Evolutionary conservation across 129 eudicot genomes (phyloP), one percentile per base, ranked within the genome.

Genomic region (Chrysanthemum makinoi): DNA sequence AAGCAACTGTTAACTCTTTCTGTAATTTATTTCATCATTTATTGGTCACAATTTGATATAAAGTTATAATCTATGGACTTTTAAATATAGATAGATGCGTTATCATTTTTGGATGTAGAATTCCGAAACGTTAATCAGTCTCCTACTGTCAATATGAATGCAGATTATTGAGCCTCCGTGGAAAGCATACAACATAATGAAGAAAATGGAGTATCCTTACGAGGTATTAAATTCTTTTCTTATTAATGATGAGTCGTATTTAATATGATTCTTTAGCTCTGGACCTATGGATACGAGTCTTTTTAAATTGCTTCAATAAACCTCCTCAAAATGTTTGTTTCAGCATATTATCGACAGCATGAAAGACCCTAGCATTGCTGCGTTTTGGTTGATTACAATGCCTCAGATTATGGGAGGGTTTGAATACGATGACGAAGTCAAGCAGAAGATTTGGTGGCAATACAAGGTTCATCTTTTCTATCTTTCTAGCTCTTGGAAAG

Each of bases 351-450:
- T 84, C 65, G 75, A 87, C 69, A 93, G 95, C 78, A 93, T 93
- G 96, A 93, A 89, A 80, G 98, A 93, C 73, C 98, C 98, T 16
- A 93, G 93, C 80, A 93, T 93, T 79, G 98, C 92, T 78, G 95
- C 95, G 46, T 93, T 93, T 85, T 93, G 96, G 98, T 71, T 93
- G 81, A 79, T 93, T 35, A 81, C 98, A 3, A 80, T 93, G 84
- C 98, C 98, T 39, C 92, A 93, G 80, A 86, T 93, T 55, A 80
- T 93, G 84, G 98, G 96, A 68, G 98, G 96, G 63, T 72, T 93
- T 65, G 84, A 87, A 16, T 89, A 77, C 60, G 98, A 93, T 43
- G 96, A 93, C 7, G 98, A 93, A 9, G 87, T 93, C 73, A 93
- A 93, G 80, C 89, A 93, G 83, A 93, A 86, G 81, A 83, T 93